A percentile compares a stretch with the other conserved stretches of the same genome.
phyloP scores from a whole-genome alignment of 371 early-diverging fungal species.

The Mortierella sp. region DNA sequence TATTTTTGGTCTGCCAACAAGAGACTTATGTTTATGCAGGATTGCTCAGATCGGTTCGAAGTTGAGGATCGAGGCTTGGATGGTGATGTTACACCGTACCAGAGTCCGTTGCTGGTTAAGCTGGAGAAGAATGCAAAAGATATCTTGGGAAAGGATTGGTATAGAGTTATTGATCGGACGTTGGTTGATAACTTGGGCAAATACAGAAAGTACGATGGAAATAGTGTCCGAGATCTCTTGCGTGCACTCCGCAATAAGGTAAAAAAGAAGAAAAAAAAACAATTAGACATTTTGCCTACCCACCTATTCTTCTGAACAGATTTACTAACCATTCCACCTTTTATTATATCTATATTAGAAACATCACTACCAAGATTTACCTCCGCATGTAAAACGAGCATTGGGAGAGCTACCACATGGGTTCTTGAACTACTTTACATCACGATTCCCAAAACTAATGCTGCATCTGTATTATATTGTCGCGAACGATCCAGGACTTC shows the following conservation, averaged over 20 bases:
- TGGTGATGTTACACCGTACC: not conserved
- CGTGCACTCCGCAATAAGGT: slow-evolving; percentile 95
- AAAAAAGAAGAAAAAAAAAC: slow-evolving; percentile 11
- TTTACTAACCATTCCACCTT: not conserved
- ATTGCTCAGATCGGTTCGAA: slow-evolving; percentile 95
- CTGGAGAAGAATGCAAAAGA: slow-evolving; percentile 74
- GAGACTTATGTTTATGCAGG: slow-evolving; percentile 91
- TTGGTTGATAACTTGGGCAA: slow-evolving; percentile 88
- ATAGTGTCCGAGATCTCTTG: slow-evolving; percentile 87
- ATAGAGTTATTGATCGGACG: slow-evolving; percentile 80
- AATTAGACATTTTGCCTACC: not conserved
- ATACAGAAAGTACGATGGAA: slow-evolving; percentile 93
- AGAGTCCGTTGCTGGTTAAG: slow-evolving; percentile 65
- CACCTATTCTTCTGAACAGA: not conserved
- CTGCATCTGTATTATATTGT: slow-evolving; percentile 80
- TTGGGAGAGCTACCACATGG: slow-evolving; percentile 93
- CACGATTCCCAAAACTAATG: slow-evolving; percentile 90
- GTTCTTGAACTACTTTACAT: slow-evolving; percentile 89
- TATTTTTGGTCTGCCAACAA: slow-evolving; percentile 93
- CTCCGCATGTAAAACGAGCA: slow-evolving; percentile 76
- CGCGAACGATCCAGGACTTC: slow-evolving; percentile 64
- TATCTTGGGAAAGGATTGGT: slow-evolving; percentile 86
- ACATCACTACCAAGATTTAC: slow-evolving; percentile 97
- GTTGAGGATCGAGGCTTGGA: slow-evolving; percentile 77
- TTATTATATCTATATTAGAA: slow-evolving; percentile 65